Conservation (phyloP, 106 monocot species). For the Hemerocallis citrina region DNA sequence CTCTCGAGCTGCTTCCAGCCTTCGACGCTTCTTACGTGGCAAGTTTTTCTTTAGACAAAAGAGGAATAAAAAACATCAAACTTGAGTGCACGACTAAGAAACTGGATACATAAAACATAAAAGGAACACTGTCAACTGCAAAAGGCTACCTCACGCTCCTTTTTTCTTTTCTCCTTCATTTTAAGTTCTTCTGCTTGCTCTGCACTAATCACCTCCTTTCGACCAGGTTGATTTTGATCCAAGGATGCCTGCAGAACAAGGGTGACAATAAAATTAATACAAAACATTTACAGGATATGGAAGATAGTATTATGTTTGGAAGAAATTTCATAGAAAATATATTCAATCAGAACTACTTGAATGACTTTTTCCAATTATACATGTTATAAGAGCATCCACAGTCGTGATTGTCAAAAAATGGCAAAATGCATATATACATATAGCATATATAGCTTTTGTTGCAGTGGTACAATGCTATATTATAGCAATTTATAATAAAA, state of each 20-base stretch:
- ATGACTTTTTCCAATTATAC: too few relatives aligned
- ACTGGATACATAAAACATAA: not conserved
- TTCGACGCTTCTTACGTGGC: constrained; percentile 83
- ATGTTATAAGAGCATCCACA: too few relatives aligned
- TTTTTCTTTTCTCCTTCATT: constrained; percentile 78
- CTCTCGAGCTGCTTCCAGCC: constrained; percentile 75
- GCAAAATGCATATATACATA: too few relatives aligned
- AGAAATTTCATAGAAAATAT: too few relatives aligned
- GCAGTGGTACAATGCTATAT: too few relatives aligned
- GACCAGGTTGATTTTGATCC: constrained; percentile 26
- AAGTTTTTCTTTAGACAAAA: constrained; percentile 58
- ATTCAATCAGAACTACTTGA: too few relatives aligned
- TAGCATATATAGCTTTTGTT: too few relatives aligned
- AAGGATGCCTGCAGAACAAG: constrained; percentile 28
- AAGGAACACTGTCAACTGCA: not conserved
- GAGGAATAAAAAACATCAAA: not conserved
- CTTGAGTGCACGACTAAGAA: not conserved
- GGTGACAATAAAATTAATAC: not conserved
- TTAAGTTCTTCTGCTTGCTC: constrained; percentile 71
- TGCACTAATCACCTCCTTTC: constrained; percentile 56
- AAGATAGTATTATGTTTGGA: too few relatives aligned
- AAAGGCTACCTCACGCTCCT: constrained; percentile 63
- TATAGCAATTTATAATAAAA: too few relatives aligned
- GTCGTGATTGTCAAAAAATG: too few relatives aligned
- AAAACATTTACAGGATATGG: too few relatives aligned